Percentiles rank a stretch among this genome's conserved stretches.
phyloP scores from a whole-genome alignment of 257 asterid genomes.

The Fraxinus cuspidata region DNA sequence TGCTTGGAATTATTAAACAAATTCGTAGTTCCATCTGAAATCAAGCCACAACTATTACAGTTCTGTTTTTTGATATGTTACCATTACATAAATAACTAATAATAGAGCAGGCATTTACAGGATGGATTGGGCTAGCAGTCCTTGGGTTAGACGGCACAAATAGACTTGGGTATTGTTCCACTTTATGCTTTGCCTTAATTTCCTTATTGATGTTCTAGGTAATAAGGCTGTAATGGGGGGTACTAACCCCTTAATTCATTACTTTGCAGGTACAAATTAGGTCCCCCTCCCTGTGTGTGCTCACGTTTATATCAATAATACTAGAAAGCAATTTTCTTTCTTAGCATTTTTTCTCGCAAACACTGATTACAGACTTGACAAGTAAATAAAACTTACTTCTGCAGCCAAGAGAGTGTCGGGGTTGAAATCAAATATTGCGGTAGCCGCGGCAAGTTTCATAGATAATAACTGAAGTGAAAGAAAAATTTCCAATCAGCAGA shows the following conservation, averaged over 20 bases:
- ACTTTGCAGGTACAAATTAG: background rate
- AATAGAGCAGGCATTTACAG: background rate
- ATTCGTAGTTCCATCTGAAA: background rate
- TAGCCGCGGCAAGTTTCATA: constrained; percentile 88
- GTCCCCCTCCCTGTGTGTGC: background rate
- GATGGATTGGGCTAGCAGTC: background rate
- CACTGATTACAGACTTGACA: background rate
- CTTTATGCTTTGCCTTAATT: background rate
- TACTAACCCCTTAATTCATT: background rate
- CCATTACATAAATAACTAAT: background rate
- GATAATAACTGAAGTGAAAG: constrained; percentile 63
- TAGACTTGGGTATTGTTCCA: background rate
- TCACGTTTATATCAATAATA: background rate
- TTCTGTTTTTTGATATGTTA: background rate
- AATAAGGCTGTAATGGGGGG: background rate
- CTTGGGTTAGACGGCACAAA: background rate
- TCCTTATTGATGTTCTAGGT: background rate
- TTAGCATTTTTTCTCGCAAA: background rate
- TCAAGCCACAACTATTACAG: background rate
- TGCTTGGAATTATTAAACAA: background rate
- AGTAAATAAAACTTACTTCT: constrained; percentile 52
- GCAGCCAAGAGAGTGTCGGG: constrained; percentile 62
- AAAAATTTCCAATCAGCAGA: constrained; percentile 3
- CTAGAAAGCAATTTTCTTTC: background rate
- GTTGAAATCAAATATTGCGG: constrained; percentile 73